A percentile compares a stretch with the other conserved stretches of the same genome.
phyloP scores from a whole-genome alignment of 2,329 filamentous ascomycete species.

The Aspergillus glaucus region DNA sequence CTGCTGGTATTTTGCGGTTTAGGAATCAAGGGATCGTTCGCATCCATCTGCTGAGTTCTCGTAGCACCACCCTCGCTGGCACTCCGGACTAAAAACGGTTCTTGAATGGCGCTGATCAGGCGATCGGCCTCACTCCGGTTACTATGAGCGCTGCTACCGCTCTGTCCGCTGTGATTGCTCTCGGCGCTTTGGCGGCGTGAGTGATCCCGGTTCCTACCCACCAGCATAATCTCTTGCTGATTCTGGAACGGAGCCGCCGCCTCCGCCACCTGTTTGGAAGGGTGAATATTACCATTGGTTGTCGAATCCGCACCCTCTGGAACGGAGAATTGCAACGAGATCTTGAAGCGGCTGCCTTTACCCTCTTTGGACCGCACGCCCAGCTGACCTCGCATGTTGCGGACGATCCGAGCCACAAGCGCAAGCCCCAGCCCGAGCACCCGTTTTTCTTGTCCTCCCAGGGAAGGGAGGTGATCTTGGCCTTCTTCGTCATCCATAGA shows the following conservation, averaged over 20 bases:
- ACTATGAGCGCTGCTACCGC: conserved; percentile 28
- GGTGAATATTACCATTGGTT: not conserved
- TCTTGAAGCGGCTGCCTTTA: conserved; percentile 74
- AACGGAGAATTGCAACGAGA: conserved; percentile 69
- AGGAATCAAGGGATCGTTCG: not conserved
- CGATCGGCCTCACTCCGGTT: conserved; percentile 35
- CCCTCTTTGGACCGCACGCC: conserved; percentile 77
- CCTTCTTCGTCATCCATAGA: conserved; percentile 44
- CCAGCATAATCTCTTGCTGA: conserved; percentile 34
- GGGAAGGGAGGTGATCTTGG: conserved; percentile 7
- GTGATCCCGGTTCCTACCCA: conserved; percentile 18
- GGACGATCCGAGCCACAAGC: conserved; percentile 74
- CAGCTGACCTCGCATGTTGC: conserved; percentile 87
- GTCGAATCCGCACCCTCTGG: conserved; percentile 29
- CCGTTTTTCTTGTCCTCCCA: conserved; percentile 24
- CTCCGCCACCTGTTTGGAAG: conserved; percentile 1
- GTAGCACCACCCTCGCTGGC: conserved; percentile 9
- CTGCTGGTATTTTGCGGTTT: not conserved
- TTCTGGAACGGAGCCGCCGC: conserved; percentile 25
- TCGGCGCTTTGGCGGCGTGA: conserved; percentile 18
- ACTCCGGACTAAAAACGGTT: conserved; percentile 17
- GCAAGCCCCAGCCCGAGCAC: conserved; percentile 78
- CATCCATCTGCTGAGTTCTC: not conserved
- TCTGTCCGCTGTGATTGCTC: conserved; percentile 26
- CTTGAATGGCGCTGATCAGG: conserved; percentile 38